Percentiles rank a stretch among this genome's conserved stretches.
phyloP scores from a whole-genome alignment of 495 filamentous ascomycete genomes.

The Xeromyces bisporus region DNA sequence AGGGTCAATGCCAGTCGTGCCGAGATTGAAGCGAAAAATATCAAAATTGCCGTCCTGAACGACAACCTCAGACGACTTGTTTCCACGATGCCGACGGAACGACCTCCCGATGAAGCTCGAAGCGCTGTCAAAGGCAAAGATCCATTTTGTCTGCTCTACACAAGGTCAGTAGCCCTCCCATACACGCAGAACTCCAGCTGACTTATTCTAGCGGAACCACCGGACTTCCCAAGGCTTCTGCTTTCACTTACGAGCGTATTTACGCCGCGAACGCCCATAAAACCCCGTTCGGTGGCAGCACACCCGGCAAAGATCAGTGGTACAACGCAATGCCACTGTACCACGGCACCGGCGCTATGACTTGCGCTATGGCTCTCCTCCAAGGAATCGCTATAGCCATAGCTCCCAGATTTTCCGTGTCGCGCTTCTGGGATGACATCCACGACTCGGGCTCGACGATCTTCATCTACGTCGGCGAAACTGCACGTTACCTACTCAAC shows the following conservation, averaged over 20 bases:
- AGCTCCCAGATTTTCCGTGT: slow-evolving; percentile 63
- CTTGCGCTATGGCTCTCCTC: slow-evolving; percentile 36
- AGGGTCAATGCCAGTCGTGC: neutral
- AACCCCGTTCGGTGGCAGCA: slow-evolving; percentile 22
- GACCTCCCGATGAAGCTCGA: slow-evolving; percentile 36
- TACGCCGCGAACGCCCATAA: slow-evolving; percentile 37
- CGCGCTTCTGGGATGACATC: slow-evolving; percentile 72
- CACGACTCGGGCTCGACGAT: slow-evolving; percentile 58
- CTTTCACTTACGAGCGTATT: no score
- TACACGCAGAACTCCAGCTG: slow-evolving; percentile 47
- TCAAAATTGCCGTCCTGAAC: slow-evolving; percentile 62
- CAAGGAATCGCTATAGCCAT: slow-evolving; percentile 26
- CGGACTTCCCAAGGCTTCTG: slow-evolving; percentile 78
- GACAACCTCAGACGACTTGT: slow-evolving; percentile 48
- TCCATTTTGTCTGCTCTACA: slow-evolving; percentile 15
- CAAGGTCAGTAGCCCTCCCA: slow-evolving; percentile 20
- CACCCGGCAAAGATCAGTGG: slow-evolving; percentile 30
- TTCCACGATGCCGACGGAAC: slow-evolving; percentile 27
- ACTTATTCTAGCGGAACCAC: slow-evolving; percentile 85
- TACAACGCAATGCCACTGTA: slow-evolving; percentile 92
- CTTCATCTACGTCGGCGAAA: slow-evolving; percentile 90
- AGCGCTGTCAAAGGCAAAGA: slow-evolving; percentile 23
- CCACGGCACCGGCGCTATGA: slow-evolving; percentile 63
- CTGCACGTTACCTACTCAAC: slow-evolving; percentile 74
- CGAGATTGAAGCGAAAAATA: slow-evolving; percentile 48